Percentiles rank a stretch among this genome's conserved stretches.
Evolutionary conservation across 345 rosid genomes (phyloP).

Genomic region (Linum tenue): DNA sequence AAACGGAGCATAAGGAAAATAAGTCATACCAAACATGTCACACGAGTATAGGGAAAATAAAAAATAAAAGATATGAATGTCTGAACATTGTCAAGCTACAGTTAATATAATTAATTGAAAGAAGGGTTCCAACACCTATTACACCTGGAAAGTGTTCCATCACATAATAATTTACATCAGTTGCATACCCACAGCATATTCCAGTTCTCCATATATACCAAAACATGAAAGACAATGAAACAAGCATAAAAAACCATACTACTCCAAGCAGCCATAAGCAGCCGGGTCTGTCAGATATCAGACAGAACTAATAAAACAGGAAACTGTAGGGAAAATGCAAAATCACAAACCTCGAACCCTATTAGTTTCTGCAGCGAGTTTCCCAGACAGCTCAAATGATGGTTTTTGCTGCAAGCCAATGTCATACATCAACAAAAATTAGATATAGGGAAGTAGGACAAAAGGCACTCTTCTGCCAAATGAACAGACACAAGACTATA

Average conservation of each 20-base stretch:
- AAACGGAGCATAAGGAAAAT: too few relatives aligned
- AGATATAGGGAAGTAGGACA: slow-evolving; percentile 7
- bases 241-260: background rate
- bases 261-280: background rate
- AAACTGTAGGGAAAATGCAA: too few relatives aligned
- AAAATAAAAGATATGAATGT: background rate
- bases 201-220: background rate
- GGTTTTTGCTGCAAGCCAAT: slow-evolving; percentile 61
- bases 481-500: too few relatives aligned
- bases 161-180: background rate
- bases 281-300: background rate
- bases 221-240: background rate
- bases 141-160: background rate
- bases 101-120: too few relatives aligned
- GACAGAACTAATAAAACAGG: too few relatives aligned
- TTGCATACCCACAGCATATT: background rate
- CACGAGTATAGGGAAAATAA: background rate
- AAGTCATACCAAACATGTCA: too few relatives aligned
- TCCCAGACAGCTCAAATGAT: slow-evolving; percentile 90
- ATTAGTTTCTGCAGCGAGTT: slow-evolving; percentile 95
- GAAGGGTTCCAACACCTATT: background rate
- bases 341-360: slow-evolving; percentile 57
- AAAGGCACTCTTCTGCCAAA: too few relatives aligned
- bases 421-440: slow-evolving; percentile 8
- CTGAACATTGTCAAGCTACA: too few relatives aligned